These are phyloP conservation scores for Clarireedia hainanense DNA, from an alignment of 2,329 filamentous ascomycete genomes.

Conservation along the genomic window DNA sequence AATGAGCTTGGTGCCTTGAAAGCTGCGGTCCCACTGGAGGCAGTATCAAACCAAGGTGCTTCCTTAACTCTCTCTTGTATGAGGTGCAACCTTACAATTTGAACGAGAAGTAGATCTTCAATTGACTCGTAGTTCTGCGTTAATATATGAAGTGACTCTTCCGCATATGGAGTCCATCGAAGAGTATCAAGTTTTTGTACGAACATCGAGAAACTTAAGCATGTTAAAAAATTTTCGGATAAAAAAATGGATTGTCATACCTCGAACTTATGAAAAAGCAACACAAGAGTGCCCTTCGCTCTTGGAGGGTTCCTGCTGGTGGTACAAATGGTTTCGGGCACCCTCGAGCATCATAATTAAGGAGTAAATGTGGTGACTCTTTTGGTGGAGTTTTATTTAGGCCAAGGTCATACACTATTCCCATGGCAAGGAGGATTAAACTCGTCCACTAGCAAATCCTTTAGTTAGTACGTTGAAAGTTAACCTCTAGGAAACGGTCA, in stretches of 20 bases:
- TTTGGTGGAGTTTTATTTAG: conserved; percentile 14
- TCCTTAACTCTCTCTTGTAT: conserved; percentile 19
- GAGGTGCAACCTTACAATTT: conserved; percentile 31
- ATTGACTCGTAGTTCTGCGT: conserved; percentile 37
- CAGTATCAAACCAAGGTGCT: not conserved
- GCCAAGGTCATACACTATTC: conserved; percentile 13
- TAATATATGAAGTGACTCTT: conserved; percentile 45
- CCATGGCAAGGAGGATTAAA: conserved; percentile 13
- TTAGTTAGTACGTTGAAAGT: not conserved
- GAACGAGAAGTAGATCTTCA: conserved; percentile 42
- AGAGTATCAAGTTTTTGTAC: conserved; percentile 43
- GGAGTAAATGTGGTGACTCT: not conserved
- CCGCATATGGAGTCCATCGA: conserved; percentile 51
- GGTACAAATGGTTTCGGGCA: not conserved
- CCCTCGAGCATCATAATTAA: conserved; percentile 5
- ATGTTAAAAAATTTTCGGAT: conserved; percentile 11
- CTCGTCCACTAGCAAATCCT: not conserved
- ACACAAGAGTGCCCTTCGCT: conserved; percentile 40
- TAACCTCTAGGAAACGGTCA: not conserved
- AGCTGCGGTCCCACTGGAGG: not conserved
- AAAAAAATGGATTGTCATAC: conserved; percentile 23
- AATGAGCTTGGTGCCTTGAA: conserved; percentile 19
- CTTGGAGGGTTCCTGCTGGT: conserved; percentile 37
- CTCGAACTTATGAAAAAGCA: conserved; percentile 38
- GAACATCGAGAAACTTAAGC: conserved; percentile 31